Base-by-base conservation (phyloP, 768 basidiomycete species). In the Podaxis rugospora region DNA sequence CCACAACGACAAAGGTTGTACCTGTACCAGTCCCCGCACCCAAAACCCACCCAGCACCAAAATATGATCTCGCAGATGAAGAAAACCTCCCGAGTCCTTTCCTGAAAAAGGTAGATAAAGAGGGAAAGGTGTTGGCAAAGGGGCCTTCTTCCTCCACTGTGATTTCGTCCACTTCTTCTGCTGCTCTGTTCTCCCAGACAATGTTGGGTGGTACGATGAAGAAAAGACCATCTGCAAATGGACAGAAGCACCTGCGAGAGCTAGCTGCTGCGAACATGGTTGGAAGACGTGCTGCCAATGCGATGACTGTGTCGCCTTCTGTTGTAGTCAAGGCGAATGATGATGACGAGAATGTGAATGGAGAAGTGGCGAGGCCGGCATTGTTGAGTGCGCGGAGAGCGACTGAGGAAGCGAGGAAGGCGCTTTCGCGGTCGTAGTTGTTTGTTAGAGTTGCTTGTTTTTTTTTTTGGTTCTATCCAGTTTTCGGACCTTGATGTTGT, bases 41-140 rank as follows among this genome's bases (percentile, higher is more conserved):
- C 25, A 68, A 66, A 28, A 66, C 68, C n/a, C 66, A 62, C 23
- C 65, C 70, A 5, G 64, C 80, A 3, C 76, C 84, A 3, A 74
- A 80, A 61, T 93, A 92, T 66, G 86, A 92, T 69, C 66, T 88
- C 9, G 77, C 78, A 0, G 90, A 93, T 68, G 92, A 92, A 69
- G 91, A 92, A 70, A 93, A 92, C 70, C 78, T 93, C 0, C 92
- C 92, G 0, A 91, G 89, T 68, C 92, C 92, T 4, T 93, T 93
- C 73, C 69, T 93, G 46, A 89, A 88, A 68, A 78, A 83, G 53
- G 72, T 62, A 14, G 61, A 53, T 16, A 46, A 40, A 25, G 59
- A 55, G 44, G 51, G 46, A 13, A 54, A 44, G 18, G 51, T 21
- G 2, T 57, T 27, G 47, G 52, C 28, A 27, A 53, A 55, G 35